Conservation (phyloP, 1,139 yeast species). For the Suhomyces terraborum region DNA sequence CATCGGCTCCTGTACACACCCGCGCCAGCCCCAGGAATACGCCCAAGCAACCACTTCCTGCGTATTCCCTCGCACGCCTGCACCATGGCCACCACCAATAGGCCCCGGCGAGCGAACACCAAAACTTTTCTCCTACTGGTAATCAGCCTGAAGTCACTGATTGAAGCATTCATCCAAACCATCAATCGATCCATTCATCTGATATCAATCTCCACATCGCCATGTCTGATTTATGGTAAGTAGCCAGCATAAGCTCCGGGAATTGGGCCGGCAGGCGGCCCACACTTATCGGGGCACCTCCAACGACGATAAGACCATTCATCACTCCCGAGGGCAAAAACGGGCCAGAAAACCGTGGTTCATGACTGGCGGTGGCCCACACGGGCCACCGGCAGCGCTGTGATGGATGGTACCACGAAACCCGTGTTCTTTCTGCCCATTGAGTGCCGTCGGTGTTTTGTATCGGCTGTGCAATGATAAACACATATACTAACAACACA, state of each 20-base stretch:
- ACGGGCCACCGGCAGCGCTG: no score
- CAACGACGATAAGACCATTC: background rate
- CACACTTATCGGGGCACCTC: background rate
- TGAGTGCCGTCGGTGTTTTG: background rate
- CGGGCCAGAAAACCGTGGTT: background rate
- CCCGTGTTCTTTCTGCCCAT: background rate
- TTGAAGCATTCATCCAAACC: slow-evolving; percentile 10
- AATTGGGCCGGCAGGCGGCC: background rate
- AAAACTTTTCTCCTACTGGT: slow-evolving; percentile 11
- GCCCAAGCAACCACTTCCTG: background rate
- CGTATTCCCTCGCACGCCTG: slow-evolving; percentile 6
- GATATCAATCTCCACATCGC: slow-evolving; percentile 3
- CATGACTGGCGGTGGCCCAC: no score
- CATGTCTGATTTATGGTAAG: slow-evolving; percentile 63
- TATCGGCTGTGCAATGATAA: slow-evolving; percentile 1
- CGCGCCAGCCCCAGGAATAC: slow-evolving; percentile 6
- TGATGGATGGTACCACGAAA: background rate
- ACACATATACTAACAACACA: slow-evolving; percentile 31
- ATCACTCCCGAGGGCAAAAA: background rate
- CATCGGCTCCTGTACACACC: slow-evolving; percentile 13
- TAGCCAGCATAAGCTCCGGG: slow-evolving; percentile 13
- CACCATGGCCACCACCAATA: slow-evolving; percentile 10
- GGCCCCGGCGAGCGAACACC: slow-evolving; percentile 14
- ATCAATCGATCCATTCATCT: slow-evolving; percentile 12
- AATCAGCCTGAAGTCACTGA: slow-evolving; percentile 6